Percentiles rank a stretch among this genome's conserved stretches.
Conservation (phyloP, 1,284 basidiomycete genomes). For the Lignosus rhinocerotis region DNA sequence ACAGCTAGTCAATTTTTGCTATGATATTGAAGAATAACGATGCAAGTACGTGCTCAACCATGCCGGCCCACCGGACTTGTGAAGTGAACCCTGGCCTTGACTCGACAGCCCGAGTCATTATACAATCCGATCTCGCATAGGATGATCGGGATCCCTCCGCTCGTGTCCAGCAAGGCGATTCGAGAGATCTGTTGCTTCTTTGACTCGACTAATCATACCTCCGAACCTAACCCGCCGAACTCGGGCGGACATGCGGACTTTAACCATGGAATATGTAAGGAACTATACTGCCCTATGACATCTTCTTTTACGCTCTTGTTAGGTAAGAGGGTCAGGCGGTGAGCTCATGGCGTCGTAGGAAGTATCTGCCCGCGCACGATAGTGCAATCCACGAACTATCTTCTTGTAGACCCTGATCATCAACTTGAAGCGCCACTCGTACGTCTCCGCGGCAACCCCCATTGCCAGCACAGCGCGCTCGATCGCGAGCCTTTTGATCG, state of each 20-base stretch:
- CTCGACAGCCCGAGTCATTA: background rate
- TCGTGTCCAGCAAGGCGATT: background rate
- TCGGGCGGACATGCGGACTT: background rate
- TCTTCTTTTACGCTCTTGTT: constrained; percentile 2
- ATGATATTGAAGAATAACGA: too few relatives aligned
- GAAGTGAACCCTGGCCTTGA: background rate
- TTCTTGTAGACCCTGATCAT: constrained; percentile 8
- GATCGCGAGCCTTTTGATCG: background rate
- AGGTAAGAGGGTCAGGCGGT: constrained; percentile 4
- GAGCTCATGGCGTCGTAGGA: constrained; percentile 12
- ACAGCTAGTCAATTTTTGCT: too few relatives aligned
- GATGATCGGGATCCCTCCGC: constrained; percentile 3
- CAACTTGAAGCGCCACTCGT: background rate
- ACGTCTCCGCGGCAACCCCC: constrained; percentile 1
- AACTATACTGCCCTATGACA: constrained; percentile 1
- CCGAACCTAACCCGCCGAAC: background rate
- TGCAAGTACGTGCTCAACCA: background rate
- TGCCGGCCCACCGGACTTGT: background rate
- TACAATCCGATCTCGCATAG: background rate
- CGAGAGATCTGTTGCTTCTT: background rate
- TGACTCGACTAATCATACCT: background rate
- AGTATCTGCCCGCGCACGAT: constrained; percentile 6
- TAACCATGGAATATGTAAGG: background rate
- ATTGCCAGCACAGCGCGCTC: background rate
- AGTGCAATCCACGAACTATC: background rate